Base-by-base conservation (phyloP, 2,329 filamentous ascomycete genomes). In the Pestalotiopsis sp. region DNA sequence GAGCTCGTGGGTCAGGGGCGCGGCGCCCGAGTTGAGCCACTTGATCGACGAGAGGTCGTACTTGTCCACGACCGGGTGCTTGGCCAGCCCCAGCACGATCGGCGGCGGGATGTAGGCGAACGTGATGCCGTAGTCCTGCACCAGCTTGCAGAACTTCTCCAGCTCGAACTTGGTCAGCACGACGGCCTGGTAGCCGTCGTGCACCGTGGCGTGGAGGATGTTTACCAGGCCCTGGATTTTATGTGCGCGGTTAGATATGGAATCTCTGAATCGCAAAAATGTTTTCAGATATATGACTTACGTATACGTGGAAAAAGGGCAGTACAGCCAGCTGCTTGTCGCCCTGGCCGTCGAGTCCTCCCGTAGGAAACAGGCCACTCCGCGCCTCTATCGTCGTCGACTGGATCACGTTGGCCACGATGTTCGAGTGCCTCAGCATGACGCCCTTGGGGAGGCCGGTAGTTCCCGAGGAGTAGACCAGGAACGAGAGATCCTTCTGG, bases 371-470 rank as follows among this genome's bases (percentile, higher is more conserved):
- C 23, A 81, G 83, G 67, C 93, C 78, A 58, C 89, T 84, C 0
- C 81, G 82, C 1, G 81, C 83, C 68, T 94, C 91, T 4, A 85
- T 81, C 31, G 80, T 76, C 1, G 79, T 78, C 36, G 85, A 76
- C 80, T 93, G 91, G 38, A 87, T 73, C 6, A 90, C 77, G 78
- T 97, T 97, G 69, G 93, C 83, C 12, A 97, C 88, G 69, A 97
- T 90, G 78, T 98, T 98, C 72, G 82, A 80, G 80, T 98, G 95
- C 7, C 90, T 92, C 39, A 98, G 84, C 88, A 93, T 92, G 14
- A 98, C 95, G 17, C 95, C 95, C 80, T 98, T 98, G 0, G 95
- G 95, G 64, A 94, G 83, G 2, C 95, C 95, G 0, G 95, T 98
- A 0, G 95, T 98, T 7, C 95, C 95, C 7, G 92, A 95, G 64